These are phyloP conservation scores for Botrytis deweyae DNA, from an alignment of 2,329 filamentous ascomycete genomes.

Conservation along the genomic window DNA sequence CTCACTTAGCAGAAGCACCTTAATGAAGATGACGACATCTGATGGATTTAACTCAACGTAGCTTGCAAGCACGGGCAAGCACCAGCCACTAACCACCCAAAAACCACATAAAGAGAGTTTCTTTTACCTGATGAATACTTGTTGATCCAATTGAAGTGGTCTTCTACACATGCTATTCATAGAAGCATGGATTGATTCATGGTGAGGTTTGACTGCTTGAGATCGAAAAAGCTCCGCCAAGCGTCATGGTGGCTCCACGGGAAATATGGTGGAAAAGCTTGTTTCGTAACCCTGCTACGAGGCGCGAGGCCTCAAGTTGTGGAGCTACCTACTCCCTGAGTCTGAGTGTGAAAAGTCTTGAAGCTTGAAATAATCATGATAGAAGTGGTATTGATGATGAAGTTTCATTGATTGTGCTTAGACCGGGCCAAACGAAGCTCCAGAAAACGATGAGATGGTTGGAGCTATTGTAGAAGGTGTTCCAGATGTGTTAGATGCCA, in stretches of 20 bases:
- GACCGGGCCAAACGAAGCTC: not conserved
- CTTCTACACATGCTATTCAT: not conserved
- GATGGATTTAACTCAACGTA: not conserved
- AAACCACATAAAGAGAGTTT: not conserved
- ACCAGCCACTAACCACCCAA: not conserved
- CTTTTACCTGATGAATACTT: conserved; percentile 6
- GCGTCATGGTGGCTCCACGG: conserved; percentile 16
- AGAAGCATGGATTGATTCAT: conserved; percentile 8
- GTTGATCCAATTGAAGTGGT: not conserved
- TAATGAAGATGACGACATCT: conserved; percentile 1
- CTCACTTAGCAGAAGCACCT: not conserved
- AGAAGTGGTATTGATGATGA: not conserved
- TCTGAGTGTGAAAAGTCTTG: not conserved
- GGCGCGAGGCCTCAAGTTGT: not conserved
- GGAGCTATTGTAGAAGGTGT: not conserved
- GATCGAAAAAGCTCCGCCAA: not conserved
- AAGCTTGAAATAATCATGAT: not conserved
- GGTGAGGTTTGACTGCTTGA: not conserved
- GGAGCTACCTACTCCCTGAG: not conserved
- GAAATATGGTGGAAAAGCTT: conserved; percentile 20
- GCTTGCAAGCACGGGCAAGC: not conserved
- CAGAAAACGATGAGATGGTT: no score
- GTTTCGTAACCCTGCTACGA: conserved; percentile 14
- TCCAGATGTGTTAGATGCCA: not conserved
- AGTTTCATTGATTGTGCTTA: not conserved